Evolutionary conservation across 345 rosid genomes (phyloP).

Genomic region (Noccaea caerulescens): DNA sequence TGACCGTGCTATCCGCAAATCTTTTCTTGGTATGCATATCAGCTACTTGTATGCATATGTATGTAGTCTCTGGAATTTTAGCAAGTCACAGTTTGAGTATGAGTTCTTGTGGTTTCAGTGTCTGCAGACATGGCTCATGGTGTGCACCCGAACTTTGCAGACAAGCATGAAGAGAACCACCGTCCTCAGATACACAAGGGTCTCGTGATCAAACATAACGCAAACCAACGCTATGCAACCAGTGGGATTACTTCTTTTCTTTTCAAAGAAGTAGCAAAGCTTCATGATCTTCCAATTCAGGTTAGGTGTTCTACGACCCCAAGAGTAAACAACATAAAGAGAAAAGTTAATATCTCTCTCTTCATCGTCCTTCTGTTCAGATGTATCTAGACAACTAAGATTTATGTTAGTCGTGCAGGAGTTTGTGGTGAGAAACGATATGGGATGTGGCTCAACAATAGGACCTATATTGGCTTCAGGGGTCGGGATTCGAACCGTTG

Average conservation of each 20-base stretch:
- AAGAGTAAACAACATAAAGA: constrained; percentile 18
- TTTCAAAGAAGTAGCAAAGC: constrained; percentile 83
- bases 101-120: constrained; percentile 49
- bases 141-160: constrained; percentile 83
- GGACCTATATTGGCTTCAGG: constrained; percentile 98
- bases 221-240: constrained; percentile 94
- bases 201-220: constrained; percentile 92
- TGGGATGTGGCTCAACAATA: constrained; percentile 98
- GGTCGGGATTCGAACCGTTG: constrained; percentile 88
- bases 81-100: not conserved
- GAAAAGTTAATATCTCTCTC: not conserved
- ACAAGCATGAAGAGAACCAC: constrained; percentile 91
- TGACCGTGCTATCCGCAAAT: constrained; percentile 76
- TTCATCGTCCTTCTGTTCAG: constrained; percentile 5
- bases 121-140: constrained; percentile 99
- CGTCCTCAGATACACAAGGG: constrained; percentile 91
- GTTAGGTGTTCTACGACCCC: constrained; percentile 44
- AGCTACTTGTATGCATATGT: not conserved
- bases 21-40: constrained; percentile 74
- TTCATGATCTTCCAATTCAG: constrained; percentile 86
- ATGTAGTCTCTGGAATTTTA: not conserved
- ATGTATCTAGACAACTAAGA: not conserved
- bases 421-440: constrained; percentile 94
- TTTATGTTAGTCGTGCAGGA: constrained; percentile 53
- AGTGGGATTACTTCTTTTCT: constrained; percentile 90